phyloP scores from a whole-genome alignment of 2,329 filamentous ascomycete genomes.

The Emmonsiellopsis sp. region DNA sequence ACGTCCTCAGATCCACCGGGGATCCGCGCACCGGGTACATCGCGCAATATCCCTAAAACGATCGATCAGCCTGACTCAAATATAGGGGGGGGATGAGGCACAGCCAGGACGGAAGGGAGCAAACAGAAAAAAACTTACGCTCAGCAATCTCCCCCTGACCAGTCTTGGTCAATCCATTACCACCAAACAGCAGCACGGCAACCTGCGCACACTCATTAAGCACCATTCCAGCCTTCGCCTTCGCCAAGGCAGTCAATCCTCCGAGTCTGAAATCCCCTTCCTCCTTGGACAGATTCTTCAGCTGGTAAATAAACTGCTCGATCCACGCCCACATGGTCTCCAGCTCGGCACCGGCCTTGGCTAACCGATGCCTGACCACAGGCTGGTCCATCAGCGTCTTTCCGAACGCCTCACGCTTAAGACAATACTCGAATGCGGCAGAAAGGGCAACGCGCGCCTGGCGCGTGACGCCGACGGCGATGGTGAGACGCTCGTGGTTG shows the following conservation, averaged over 20 bases:
- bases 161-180: slow-evolving; percentile 60
- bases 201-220: slow-evolving; percentile 61
- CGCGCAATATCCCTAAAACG: slow-evolving; percentile 48
- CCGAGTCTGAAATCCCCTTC: slow-evolving; percentile 48
- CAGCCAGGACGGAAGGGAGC: slow-evolving; percentile 18
- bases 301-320: slow-evolving; percentile 60
- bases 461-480: slow-evolving; percentile 55
- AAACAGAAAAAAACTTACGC: slow-evolving; percentile 40
- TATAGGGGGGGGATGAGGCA: background rate
- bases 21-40: slow-evolving; percentile 53
- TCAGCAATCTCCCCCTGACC: slow-evolving; percentile 64
- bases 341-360: slow-evolving; percentile 58
- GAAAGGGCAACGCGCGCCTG: slow-evolving; percentile 52
- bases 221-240: slow-evolving; percentile 63
- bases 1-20: slow-evolving; percentile 66
- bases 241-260: slow-evolving; percentile 61
- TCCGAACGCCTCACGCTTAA: slow-evolving; percentile 59
- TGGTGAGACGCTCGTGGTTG: slow-evolving; percentile 65
- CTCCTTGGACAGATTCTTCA: slow-evolving; percentile 48
- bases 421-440: slow-evolving; percentile 51
- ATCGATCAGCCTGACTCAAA: slow-evolving; percentile 6
- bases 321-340: slow-evolving; percentile 65
- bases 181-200: slow-evolving; percentile 62
- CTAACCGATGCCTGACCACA: slow-evolving; percentile 63
- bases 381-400: slow-evolving; percentile 64